phyloP scores from a whole-genome alignment of 129 eudicot species.

The Chrysanthemum makinoi region DNA sequence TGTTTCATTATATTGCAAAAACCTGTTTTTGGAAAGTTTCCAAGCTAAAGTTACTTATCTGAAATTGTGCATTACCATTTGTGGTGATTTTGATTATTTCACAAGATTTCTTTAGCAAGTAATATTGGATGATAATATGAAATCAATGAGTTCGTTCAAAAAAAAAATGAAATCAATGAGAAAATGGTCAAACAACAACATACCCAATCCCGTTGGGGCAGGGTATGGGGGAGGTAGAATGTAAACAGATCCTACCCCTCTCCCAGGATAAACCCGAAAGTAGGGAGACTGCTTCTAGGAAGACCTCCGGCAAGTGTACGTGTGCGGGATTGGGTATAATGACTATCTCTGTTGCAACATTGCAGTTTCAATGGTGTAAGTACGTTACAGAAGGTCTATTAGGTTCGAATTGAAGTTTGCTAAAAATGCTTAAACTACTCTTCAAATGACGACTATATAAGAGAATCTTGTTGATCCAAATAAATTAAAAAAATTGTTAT shows the following conservation, averaged over 20 bases:
- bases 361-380: not conserved
- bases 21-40: not conserved
- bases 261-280: no score
- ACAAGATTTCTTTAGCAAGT: not conserved
- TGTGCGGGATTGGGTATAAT: not conserved
- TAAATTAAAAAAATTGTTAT: not conserved
- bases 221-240: no score
- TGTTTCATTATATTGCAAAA: not conserved
- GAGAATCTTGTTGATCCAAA: conserved; percentile 1
- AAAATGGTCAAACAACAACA: not conserved
- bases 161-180: not conserved
- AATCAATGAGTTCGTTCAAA: not conserved
- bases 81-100: not conserved
- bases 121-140: not conserved
- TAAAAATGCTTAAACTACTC: not conserved
- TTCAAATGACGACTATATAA: not conserved
- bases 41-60: not conserved
- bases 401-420: not conserved
- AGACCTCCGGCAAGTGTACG: no score
- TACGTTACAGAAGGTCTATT: not conserved
- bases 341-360: not conserved
- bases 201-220: no score
- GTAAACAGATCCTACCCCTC: no score
- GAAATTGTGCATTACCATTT: not conserved
- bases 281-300: no score